Percentiles rank a stretch among this genome's conserved stretches.
These are phyloP conservation scores for Podila horticola DNA, from an alignment of 192 early-diverging fungal genomes.

Conservation along the genomic window DNA sequence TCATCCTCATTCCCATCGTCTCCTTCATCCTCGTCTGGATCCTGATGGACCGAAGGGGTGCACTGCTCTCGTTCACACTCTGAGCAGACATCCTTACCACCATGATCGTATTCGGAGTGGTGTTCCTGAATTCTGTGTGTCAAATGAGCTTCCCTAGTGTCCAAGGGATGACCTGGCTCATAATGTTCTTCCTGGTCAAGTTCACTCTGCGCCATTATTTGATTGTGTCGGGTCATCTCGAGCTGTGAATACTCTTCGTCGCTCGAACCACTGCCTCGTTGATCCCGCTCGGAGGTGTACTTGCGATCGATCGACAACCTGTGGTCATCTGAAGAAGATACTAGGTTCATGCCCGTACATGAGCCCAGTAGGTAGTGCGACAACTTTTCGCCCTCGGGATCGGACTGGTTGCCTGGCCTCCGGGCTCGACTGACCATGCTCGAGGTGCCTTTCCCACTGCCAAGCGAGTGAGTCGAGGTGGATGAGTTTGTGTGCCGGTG, in stretches of 20 bases:
- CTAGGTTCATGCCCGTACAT: background rate
- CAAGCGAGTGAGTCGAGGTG: background rate
- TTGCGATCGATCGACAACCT: background rate
- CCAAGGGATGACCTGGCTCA: background rate
- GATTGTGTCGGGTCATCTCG: background rate
- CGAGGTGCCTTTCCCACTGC: background rate
- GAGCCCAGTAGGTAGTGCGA: constrained; percentile 1
- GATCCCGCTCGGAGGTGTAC: background rate
- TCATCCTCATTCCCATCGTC: background rate
- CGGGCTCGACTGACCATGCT: background rate
- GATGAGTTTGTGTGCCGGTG: constrained; percentile 2
- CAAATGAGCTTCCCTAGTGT: background rate
- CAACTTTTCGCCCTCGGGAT: background rate
- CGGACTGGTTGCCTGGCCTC: background rate
- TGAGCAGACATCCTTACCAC: background rate
- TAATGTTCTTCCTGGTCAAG: background rate
- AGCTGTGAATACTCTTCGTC: constrained; percentile 12
- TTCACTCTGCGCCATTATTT: background rate
- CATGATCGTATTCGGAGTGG: background rate
- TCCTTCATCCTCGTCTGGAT: background rate
- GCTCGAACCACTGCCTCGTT: constrained; percentile 22
- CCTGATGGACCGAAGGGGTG: background rate
- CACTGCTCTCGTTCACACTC: constrained; percentile 7
- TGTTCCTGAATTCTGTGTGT: background rate
- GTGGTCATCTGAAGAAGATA: constrained; percentile 11